Percentiles rank a stretch among this genome's conserved stretches.
Evolutionary conservation across 2,329 filamentous ascomycete species (phyloP).

Genomic region (Coleophoma eucalyptorum): DNA sequence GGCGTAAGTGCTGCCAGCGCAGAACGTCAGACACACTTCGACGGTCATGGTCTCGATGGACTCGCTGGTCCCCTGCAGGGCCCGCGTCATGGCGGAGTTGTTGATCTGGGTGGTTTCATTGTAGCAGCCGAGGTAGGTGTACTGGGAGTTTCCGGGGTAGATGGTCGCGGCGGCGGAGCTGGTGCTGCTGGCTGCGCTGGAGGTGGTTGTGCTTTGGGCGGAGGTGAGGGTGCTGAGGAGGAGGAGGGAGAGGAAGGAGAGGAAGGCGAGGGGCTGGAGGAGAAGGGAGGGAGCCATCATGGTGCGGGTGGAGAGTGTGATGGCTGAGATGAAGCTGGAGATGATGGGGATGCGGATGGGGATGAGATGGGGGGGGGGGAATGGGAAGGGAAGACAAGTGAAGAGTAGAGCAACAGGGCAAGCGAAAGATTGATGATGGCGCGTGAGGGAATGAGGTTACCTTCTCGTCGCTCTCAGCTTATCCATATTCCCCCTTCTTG

Average conservation of each 20-base stretch:
- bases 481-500: too few relatives aligned
- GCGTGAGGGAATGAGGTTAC: too few relatives aligned
- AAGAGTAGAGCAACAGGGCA: too few relatives aligned
- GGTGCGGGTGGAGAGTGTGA: too few relatives aligned
- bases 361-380: too few relatives aligned
- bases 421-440: too few relatives aligned
- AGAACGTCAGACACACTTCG: conserved; percentile 16
- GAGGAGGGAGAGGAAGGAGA: neutral
- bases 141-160: conserved; percentile 10
- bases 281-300: too few relatives aligned
- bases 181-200: conserved; percentile 3
- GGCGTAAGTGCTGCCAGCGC: conserved; percentile 13
- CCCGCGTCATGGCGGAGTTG: conserved; percentile 14
- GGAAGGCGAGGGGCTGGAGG: neutral
- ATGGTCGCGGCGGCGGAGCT: conserved; percentile 8
- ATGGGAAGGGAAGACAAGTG: too few relatives aligned
- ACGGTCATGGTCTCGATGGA: conserved; percentile 20
- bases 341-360: too few relatives aligned
- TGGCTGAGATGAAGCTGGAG: too few relatives aligned
- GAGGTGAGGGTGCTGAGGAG: neutral
- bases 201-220: neutral
- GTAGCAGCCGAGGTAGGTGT: conserved; percentile 32
- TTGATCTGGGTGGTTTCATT: conserved; percentile 30
- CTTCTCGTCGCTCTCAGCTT: too few relatives aligned
- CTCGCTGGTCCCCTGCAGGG: conserved; percentile 12